Percentiles rank a stretch among this genome's conserved stretches.
These are phyloP conservation scores for Earliella scabrosa DNA, from an alignment of 1,284 basidiomycete species.

Conservation along the genomic window DNA sequence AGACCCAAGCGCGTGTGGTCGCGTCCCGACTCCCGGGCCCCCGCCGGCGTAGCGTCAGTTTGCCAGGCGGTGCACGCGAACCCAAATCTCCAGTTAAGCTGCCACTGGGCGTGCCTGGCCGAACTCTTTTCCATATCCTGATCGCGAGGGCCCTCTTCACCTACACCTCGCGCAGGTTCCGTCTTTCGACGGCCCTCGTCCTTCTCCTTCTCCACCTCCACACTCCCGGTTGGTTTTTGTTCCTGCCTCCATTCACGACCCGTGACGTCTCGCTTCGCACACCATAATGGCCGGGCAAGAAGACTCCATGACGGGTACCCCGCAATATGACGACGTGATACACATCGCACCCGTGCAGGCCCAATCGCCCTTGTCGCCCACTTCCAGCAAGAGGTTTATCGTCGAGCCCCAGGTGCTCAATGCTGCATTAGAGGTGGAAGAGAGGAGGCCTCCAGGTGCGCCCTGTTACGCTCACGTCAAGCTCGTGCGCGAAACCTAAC, in stretches of 20 bases:
- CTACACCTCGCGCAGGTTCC: background rate
- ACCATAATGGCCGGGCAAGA: constrained; percentile 8
- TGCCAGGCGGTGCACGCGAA: constrained; percentile 1
- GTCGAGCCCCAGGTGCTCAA: constrained; percentile 24
- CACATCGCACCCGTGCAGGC: constrained; percentile 10
- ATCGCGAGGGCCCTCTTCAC: background rate
- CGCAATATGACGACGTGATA: constrained; percentile 3
- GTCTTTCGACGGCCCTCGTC: background rate
- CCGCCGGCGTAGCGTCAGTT: background rate
- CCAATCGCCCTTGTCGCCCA: constrained; percentile 8
- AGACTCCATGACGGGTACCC: background rate
- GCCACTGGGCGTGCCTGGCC: constrained; percentile 1
- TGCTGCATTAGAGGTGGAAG: constrained; percentile 17
- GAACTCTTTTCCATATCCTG: background rate
- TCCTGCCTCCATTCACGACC: constrained; percentile 17
- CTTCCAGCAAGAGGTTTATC: constrained; percentile 17
- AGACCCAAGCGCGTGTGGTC: no score
- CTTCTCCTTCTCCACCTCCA: background rate
- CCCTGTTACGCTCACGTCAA: background rate
- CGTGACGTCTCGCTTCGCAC: constrained; percentile 9
- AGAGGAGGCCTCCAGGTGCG: constrained; percentile 10
- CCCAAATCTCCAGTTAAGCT: background rate
- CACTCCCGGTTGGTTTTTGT: background rate
- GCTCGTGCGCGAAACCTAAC: background rate
- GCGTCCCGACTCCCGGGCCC: no score